Conservation (phyloP, 805 yeast species). For the Candida vartiovaarae region DNA sequence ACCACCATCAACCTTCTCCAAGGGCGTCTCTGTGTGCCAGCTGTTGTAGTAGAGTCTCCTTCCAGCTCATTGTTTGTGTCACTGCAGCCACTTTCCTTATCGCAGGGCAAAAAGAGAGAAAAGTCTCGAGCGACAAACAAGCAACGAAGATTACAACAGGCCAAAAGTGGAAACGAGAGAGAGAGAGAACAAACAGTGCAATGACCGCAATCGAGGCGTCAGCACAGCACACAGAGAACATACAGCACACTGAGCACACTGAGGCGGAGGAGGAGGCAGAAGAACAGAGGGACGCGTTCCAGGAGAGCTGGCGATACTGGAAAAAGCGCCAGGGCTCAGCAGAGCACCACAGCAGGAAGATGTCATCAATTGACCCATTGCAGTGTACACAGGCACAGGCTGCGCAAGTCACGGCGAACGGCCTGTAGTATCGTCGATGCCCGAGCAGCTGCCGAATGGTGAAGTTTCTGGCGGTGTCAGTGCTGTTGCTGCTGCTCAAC, state of each 20-base stretch:
- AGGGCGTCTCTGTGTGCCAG: slow-evolving; percentile 13
- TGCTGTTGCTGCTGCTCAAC: background rate
- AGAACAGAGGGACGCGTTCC: slow-evolving; percentile 1
- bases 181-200: background rate
- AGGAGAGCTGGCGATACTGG: slow-evolving; percentile 20
- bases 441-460: background rate
- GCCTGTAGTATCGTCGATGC: background rate
- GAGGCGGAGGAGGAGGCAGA: background rate
- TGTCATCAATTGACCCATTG: slow-evolving; percentile 16
- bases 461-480: background rate
- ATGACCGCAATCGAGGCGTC: too few species aligned
- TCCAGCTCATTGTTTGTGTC: slow-evolving; percentile 7
- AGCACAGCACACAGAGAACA: background rate
- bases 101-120: too few species aligned
- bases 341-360: slow-evolving; percentile 8
- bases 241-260: background rate
- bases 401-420: background rate
- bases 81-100: too few species aligned
- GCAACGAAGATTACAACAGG: background rate
- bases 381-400: background rate
- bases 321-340: slow-evolving; percentile 20
- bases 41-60: slow-evolving; percentile 1
- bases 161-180: background rate
- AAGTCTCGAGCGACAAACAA: background rate
- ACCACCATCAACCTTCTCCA: slow-evolving; percentile 4